Base-by-base conservation (phyloP, 306 rosid genomes). In the Dalbergia cochinchinensis region DNA sequence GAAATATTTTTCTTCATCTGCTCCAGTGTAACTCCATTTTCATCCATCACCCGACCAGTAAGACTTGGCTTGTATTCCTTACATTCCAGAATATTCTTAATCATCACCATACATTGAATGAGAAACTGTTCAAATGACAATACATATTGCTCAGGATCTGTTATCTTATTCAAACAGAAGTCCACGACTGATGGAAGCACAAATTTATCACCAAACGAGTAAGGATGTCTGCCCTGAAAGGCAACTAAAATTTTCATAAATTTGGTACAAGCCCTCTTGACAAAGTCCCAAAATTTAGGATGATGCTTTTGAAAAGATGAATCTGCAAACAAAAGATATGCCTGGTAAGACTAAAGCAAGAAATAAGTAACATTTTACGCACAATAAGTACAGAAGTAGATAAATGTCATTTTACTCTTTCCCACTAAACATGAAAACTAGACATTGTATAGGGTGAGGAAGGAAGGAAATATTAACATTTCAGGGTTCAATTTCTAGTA, bases 91-190 rank as follows among this genome's bases (percentile, higher is more conserved):
- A 89, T 85, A 81, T 86, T 83, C 86, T 95, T 95, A 71, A 95
- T 91, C 97, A 91, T 87, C 51, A 92, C 92, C 97, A 95, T 95
- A 85, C 98, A 95, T 78, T 92, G 97, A 85, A 95, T 95, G 69
- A 95, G 89, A 86, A 92, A 95, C 87, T 85, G 92, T 87, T 92
- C 98, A 87, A 91, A 95, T 8, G 92, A 87, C 60, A 88, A 75
- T 14, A 86, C 58, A 84, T 79, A 89, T 62, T 94, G 92, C 82
- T 91, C 98, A 73, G 98, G 92, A 67, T 95, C 96, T 59, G 89
- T 90, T 86, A 95, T 95, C 84, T 85, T 95, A 79, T 84, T 91
- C 85, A 95, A 90, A 85, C 98, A 91, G 89, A 91, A 91, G 83
- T 90, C 90, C 76, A 91, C 76, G 55, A 90, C 94, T 37, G 90